Evolutionary conservation across 805 yeast species (phyloP), one percentile per base, ranked within the genome.

Genomic region (Saccharomycopsis javanensis): DNA sequence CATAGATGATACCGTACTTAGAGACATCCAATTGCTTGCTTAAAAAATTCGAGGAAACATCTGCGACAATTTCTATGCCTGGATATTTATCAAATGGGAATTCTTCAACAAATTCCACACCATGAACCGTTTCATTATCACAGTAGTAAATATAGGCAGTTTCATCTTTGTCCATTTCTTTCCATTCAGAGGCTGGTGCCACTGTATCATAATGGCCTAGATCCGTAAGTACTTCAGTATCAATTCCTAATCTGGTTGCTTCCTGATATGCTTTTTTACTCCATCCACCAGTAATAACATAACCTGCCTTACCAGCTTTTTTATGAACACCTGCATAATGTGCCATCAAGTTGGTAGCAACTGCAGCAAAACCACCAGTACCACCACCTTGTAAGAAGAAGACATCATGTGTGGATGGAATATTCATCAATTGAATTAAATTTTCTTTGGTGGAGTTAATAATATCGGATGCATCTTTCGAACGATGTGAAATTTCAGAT

Each of bases 321-420:
- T 78, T 83, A 63, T 81, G 81, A 30, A 31, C 13, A 18, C 66
- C 66, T 51, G 85, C 86, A 70, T 79, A 81, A 20, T 85, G 76
- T 27, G 96, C 96, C 60, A 86, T 69, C 71, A 94, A 69, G 69
- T 91, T 92, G 65, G 91, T 82, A 10, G 88, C 89, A 52, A 88
- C 77, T 4, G 96, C 82, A 2, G 98, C 87, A 64, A 94, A 94
- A 5, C 97, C 98, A 31, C 90, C 86, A 55, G 98, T 92, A 60
- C 98, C 99, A 61, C 99, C 99, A 63, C 99, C 98, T 75, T 94
- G 99, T 72, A 92, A 71, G 73, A 92, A 94, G 69, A 94, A 85
- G 1, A 92, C 92, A 70, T 90, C 97, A 69, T 94, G 96, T 33
- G 96, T 85, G 60, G 88, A 96, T 33, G 98, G 98, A 54, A 94